These are phyloP conservation scores for Vitis hybrid DNA, from an alignment of 177 flowering plant species.

Conservation along the genomic window DNA sequence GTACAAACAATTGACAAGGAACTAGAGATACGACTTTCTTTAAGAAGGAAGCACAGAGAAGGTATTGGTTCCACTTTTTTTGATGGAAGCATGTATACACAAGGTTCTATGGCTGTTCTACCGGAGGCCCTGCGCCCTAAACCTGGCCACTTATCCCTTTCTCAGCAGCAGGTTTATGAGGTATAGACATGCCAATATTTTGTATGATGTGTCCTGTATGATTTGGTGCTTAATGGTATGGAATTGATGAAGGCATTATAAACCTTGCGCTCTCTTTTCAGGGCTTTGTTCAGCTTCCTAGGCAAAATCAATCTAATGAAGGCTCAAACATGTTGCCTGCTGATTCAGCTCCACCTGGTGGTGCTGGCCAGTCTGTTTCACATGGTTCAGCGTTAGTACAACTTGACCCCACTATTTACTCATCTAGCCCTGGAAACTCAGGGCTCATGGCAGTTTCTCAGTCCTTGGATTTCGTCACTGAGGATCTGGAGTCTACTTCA, in stretches of 20 bases:
- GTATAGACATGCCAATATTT: conserved; percentile 27
- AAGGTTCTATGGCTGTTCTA: conserved; percentile 64
- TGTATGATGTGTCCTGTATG: background rate
- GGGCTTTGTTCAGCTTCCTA: conserved; percentile 94
- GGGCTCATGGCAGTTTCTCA: conserved; percentile 49
- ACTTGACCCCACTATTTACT: conserved; percentile 37
- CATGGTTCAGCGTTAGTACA: conserved; percentile 59
- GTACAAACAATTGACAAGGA: conserved; percentile 87
- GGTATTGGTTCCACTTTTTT: conserved; percentile 58
- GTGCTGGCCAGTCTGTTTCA: conserved; percentile 42
- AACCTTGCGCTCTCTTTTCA: conserved; percentile 13
- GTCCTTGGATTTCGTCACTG: conserved; percentile 61
- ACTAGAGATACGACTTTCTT: conserved; percentile 66
- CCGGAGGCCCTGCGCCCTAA: conserved; percentile 95
- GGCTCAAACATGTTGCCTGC: conserved; percentile 51
- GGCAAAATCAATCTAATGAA: conserved; percentile 86
- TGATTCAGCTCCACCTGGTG: conserved; percentile 49
- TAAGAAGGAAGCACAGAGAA: conserved; percentile 87
- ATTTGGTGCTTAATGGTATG: background rate
- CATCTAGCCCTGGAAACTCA: conserved; percentile 50
- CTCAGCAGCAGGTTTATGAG: conserved; percentile 99
- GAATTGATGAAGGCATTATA: background rate
- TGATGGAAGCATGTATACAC: conserved; percentile 69
- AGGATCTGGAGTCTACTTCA: conserved; percentile 54
- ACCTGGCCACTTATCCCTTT: conserved; percentile 77